Conservation (phyloP, 257 asterid species). For the Lantana camara region DNA sequence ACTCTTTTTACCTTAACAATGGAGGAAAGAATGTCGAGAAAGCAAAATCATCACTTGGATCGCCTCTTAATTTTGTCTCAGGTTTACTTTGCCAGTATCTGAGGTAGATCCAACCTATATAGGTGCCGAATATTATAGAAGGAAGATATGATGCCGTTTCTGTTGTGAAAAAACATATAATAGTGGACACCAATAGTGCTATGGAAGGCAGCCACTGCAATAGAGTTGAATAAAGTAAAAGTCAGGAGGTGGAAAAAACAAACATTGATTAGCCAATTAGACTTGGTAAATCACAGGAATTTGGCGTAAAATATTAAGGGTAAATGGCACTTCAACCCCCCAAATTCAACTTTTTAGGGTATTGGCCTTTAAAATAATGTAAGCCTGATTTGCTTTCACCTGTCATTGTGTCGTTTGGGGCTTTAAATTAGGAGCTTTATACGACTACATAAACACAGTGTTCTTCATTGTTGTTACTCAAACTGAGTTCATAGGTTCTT, state of each 20-base stretch:
- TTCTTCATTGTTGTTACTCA: too few species aligned
- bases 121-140: conserved; percentile 76
- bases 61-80: conserved; percentile 81
- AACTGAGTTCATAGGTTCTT: too few species aligned
- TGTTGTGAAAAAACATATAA: conserved; percentile 57
- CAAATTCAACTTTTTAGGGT: too few species aligned
- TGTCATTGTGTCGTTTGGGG: too few species aligned
- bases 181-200: conserved; percentile 51
- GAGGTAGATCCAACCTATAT: conserved; percentile 90
- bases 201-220: conserved; percentile 97
- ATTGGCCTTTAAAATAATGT: too few species aligned
- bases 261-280: conserved; percentile 3
- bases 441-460: too few species aligned
- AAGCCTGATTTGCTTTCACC: too few species aligned
- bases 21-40: conserved; percentile 87
- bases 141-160: conserved; percentile 76
- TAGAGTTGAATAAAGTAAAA: conserved; percentile 24
- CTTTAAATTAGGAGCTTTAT: too few species aligned
- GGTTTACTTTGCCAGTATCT: conserved; percentile 88
- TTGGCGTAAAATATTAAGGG: neutral
- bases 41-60: conserved; percentile 91
- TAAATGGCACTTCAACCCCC: neutral
- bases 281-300: neutral
- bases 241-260: conserved; percentile 19
- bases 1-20: conserved; percentile 55